These are phyloP conservation scores for Emmonsiellopsis sp. DNA, from an alignment of 2,329 filamentous ascomycete species.

Conservation along the genomic window DNA sequence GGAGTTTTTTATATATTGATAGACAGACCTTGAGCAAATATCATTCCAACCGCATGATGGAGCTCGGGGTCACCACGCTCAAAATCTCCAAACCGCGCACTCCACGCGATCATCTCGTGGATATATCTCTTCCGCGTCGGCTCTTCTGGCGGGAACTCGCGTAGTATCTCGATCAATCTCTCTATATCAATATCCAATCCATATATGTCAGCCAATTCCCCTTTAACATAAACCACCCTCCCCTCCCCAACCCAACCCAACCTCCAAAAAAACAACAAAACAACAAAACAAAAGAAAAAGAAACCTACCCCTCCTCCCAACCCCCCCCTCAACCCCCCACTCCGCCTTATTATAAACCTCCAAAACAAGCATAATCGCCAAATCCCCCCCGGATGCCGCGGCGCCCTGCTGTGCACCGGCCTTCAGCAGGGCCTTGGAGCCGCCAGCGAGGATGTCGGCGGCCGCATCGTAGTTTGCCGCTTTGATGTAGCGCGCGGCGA, in stretches of 20 bases:
- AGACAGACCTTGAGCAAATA: conserved; percentile 63
- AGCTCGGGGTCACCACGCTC: conserved; percentile 89
- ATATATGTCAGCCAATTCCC: not conserved
- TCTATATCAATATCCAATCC: conserved; percentile 21
- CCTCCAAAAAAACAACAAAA: not conserved
- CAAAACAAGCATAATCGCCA: conserved; percentile 75
- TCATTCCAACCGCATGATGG: conserved; percentile 78
- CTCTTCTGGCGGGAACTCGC: conserved; percentile 72
- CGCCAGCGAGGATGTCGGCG: conserved; percentile 74
- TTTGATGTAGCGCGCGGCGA: conserved; percentile 89
- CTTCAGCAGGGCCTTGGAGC: conserved; percentile 68
- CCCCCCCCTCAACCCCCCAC: conserved; percentile 55
- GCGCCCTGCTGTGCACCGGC: conserved; percentile 64
- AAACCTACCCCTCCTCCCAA: conserved; percentile 47
- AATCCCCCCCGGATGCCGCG: conserved; percentile 82
- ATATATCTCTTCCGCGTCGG: conserved; percentile 91
- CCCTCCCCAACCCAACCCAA: not conserved
- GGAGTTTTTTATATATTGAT: not conserved
- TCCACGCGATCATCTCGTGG: conserved; percentile 80
- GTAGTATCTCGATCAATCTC: conserved; percentile 65
- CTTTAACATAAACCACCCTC: not conserved
- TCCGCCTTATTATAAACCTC: conserved; percentile 87
- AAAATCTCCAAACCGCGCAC: conserved; percentile 71
- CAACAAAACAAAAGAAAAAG: not conserved
- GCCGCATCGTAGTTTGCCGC: conserved; percentile 73